Base-by-base conservation (phyloP, 306 rosid species). In the Acacia confusa region DNA sequence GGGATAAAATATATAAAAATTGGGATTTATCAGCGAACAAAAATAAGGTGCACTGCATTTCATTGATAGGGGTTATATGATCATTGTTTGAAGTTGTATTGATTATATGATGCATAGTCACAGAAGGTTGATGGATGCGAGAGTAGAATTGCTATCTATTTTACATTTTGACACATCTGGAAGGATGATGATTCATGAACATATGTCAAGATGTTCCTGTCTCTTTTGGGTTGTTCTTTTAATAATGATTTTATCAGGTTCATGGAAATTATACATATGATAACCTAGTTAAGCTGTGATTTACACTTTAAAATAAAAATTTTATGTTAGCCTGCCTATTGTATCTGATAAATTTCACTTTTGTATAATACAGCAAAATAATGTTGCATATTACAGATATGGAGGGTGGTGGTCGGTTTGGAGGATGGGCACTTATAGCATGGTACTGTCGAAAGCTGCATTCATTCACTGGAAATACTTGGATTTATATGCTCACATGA, bases 331-430 rank as follows among this genome's bases (percentile, higher is more conserved):
- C 79, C 72, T 81, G 58, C 48, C 40, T 75, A 30, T 69, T 38
- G 52, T 71, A 24, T 79, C 84, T 82, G 86, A 87, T 75, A 65
- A 52, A 36, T 61, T 65, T 78, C 63, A 57, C 48, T 76, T 83
- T 76, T 48, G 79, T 78, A 32, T 43, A 61, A 71, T 72, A 80
- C 88, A 88, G 90, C 79, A 82, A 75, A 83, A 77, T 79, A 84
- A 80, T 50, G 83, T 50, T 78, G 88, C 83, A 82, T 76, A 78
- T 73, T 88, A 87, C 72, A 84, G 66, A 85, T 89, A 88, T 78
- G 90, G 88, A 76, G 92, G 92, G 71, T 91, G 92, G 92, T 88
- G 92, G 92, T 88, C 94, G 2, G 91, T 91, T 69, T 91, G 92
- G 91, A 81, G 90, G 88, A 88, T 68, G 84, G 92, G 92, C 48